These are phyloP conservation scores for Mycotypha africana DNA, from an alignment of 371 early-diverging fungal species.

Conservation along the genomic window DNA sequence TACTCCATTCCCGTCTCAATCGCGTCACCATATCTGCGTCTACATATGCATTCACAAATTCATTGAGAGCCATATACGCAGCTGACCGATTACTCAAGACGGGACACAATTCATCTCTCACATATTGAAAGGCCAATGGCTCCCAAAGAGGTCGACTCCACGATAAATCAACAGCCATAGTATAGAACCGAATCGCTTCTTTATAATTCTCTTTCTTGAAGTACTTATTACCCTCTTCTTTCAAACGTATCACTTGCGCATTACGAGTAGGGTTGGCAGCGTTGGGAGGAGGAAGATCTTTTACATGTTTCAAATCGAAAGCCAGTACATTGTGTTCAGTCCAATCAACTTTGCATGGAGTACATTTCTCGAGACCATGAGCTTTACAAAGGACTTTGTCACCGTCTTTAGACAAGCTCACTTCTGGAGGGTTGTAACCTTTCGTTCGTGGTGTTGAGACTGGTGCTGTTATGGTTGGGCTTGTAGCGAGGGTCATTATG, in stretches of 20 bases:
- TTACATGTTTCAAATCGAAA: constrained; percentile 42
- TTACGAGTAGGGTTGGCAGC: constrained; percentile 57
- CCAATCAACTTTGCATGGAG: constrained; percentile 45
- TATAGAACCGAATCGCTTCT: constrained; percentile 69
- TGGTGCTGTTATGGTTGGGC: too few species aligned
- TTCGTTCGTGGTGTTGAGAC: too few species aligned
- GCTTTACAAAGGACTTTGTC: constrained; percentile 42
- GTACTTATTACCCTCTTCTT: constrained; percentile 69
- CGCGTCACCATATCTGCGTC: constrained; percentile 74
- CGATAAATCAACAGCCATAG: constrained; percentile 67
- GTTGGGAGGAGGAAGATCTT: constrained; percentile 68
- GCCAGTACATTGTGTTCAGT: constrained; percentile 48
- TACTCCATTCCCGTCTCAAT: constrained; percentile 71
- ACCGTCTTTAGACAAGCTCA: constrained; percentile 17
- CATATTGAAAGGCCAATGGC: constrained; percentile 52
- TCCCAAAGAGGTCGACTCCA: constrained; percentile 79
- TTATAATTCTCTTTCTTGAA: constrained; percentile 61
- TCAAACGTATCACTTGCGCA: constrained; percentile 62
- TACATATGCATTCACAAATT: constrained; percentile 69
- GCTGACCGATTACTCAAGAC: constrained; percentile 71
- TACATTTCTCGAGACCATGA: constrained; percentile 47
- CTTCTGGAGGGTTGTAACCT: constrained; percentile 9
- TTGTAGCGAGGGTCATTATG: too few species aligned
- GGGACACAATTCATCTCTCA: constrained; percentile 66
- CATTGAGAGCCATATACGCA: constrained; percentile 59